Percentiles rank a stretch among this genome's conserved stretches.
These are phyloP conservation scores for Stephania cephalantha DNA, from an alignment of 164 flowering plant species.

Conservation along the genomic window DNA sequence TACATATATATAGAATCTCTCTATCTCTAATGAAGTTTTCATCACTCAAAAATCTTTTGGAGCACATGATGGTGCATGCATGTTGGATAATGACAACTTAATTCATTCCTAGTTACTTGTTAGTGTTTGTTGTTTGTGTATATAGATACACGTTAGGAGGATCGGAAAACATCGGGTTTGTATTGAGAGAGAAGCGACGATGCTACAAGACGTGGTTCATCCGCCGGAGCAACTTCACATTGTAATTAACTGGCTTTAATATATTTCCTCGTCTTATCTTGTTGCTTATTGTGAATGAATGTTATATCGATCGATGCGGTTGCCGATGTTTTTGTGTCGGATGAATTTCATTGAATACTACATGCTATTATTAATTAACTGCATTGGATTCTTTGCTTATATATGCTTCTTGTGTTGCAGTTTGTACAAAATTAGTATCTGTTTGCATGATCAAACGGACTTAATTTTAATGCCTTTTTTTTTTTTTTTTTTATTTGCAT, in stretches of 20 bases:
- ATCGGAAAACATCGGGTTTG: not conserved
- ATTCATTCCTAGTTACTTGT: not conserved
- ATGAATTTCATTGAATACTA: no score
- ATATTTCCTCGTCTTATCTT: not conserved
- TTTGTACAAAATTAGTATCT: not conserved
- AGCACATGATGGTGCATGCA: not conserved
- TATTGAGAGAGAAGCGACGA: not conserved
- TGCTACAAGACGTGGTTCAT: conserved; percentile 20
- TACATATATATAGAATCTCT: not conserved
- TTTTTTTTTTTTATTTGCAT: no score
- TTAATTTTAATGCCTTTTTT: no score
- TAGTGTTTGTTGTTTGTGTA: not conserved
- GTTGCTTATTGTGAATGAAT: not conserved
- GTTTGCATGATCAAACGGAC: not conserved
- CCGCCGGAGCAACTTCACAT: conserved; percentile 13
- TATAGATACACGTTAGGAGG: not conserved
- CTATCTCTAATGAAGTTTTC: conserved; percentile 2
- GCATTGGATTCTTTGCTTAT: no score
- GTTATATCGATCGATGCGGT: not conserved
- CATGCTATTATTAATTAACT: no score
- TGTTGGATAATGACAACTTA: not conserved
- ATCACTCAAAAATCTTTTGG: not conserved
- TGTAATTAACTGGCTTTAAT: conserved; percentile 3
- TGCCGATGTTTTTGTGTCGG: not conserved
- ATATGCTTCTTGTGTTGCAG: no score